Evolutionary conservation across 192 early-diverging fungal species (phyloP), one percentile per base, ranked within the genome.

Genomic region (Gaertneriomyces sp.): DNA sequence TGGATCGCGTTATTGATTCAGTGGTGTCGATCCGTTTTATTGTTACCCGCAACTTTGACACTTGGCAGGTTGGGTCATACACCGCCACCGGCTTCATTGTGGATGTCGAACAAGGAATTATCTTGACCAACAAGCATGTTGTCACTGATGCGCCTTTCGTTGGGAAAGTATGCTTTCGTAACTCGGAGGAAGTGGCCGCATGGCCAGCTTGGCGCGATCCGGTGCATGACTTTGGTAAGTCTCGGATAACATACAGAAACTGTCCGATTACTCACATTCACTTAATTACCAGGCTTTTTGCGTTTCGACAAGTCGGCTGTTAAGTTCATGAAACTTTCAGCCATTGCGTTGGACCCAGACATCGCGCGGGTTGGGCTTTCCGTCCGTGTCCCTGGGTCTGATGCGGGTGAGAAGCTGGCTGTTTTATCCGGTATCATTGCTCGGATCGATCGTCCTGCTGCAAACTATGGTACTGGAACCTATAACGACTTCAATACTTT

Each of bases 201-300:
- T 81, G 69, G 70, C 84, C 89, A 16, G 83, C 89, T 17, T 90
- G 88, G 58, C 12, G 72, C 11, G 74, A 76, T 60, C 74, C 74
- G 11, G 81, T 91, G 42, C 89, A 91, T 44, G 89, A 91, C 66
- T 91, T 91, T 78, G 89, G 89, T 39, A 67, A 4, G 41, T 57
- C 14, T 14, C 4, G 54, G 33, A n/a, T 17, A 2, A 56, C 11
- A 1, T n/a, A 0, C 54, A 3, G 16, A 0, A 19, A 12, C 54
- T 12, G 14, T n/a, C 12, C 54, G 3, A 56, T 33, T 14, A 2
- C 16, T 16, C 14, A 33, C 55, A 38, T 4, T 5, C n/a, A 9
- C 33, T 3, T 9, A 5, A 47, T 33, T 53, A 12, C 17, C 40
- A 68, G 66, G 88, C 10, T 84, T 85, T 64, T 63, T 86, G 42